Percentiles rank a stretch among this genome's conserved stretches.
Evolutionary conservation across 2,329 filamentous ascomycete species (phyloP).

Genomic region (Penicillium sp.): DNA sequence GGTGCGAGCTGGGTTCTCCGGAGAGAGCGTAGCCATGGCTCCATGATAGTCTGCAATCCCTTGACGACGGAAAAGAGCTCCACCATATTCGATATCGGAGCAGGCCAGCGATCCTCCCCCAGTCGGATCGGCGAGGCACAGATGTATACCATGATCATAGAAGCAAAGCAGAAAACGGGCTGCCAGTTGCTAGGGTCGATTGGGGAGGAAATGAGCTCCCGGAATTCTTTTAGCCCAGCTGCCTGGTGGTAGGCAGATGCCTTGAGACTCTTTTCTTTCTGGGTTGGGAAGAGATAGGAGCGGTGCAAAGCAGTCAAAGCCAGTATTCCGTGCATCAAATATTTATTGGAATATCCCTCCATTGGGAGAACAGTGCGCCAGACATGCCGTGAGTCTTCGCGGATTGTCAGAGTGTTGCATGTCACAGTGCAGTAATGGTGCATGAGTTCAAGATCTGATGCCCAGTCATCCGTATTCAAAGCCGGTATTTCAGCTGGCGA

Average conservation of each 20-base stretch:
- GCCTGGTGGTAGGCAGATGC: slow-evolving; percentile 21
- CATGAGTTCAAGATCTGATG: slow-evolving; percentile 43
- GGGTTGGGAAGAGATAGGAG: slow-evolving; percentile 13
- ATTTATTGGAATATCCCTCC: slow-evolving; percentile 33
- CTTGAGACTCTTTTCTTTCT: slow-evolving; percentile 18
- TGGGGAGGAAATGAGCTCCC: slow-evolving; percentile 20
- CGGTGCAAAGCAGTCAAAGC: slow-evolving; percentile 34
- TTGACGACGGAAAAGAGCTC: slow-evolving; percentile 21
- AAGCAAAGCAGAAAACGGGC: slow-evolving; percentile 22
- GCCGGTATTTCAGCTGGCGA: not conserved
- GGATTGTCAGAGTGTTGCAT: slow-evolving; percentile 21
- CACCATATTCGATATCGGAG: slow-evolving; percentile 18
- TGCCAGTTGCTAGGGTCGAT: slow-evolving; percentile 22
- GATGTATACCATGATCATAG: slow-evolving; percentile 19
- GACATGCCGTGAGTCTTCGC: slow-evolving; percentile 28
- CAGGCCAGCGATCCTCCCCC: slow-evolving; percentile 15
- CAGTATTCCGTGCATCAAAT: slow-evolving; percentile 35
- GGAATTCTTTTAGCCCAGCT: slow-evolving; percentile 19
- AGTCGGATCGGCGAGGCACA: slow-evolving; percentile 14
- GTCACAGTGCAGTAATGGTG: slow-evolving; percentile 44
- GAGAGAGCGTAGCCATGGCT: slow-evolving; percentile 17
- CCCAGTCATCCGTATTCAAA: slow-evolving; percentile 17
- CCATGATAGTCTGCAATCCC: slow-evolving; percentile 22
- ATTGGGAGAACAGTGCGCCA: slow-evolving; percentile 33
- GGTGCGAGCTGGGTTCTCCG: slow-evolving; percentile 17